phyloP scores from a whole-genome alignment of 2,329 filamentous ascomycete genomes.

The Clonostachys solani region DNA sequence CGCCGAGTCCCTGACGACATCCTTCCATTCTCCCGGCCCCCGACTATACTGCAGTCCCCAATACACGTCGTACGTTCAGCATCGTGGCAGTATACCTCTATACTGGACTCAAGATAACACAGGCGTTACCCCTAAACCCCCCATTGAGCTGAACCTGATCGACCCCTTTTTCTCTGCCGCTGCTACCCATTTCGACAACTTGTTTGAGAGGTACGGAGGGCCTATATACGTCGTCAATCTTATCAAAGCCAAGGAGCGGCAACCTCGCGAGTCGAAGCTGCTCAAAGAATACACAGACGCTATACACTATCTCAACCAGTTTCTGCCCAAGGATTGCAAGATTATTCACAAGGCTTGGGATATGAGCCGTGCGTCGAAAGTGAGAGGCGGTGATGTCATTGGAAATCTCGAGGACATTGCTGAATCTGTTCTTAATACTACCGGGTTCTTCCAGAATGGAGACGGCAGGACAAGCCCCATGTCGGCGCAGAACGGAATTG shows the following conservation, averaged over 20 bases:
- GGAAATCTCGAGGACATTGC: conserved; percentile 85
- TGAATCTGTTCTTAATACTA: conserved; percentile 78
- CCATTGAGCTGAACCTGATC: conserved; percentile 90
- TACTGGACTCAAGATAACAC: conserved; percentile 98
- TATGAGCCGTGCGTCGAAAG: conserved; percentile 94
- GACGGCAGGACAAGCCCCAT: conserved; percentile 58
- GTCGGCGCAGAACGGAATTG: conserved; percentile 85
- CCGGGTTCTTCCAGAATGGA: conserved; percentile 94
- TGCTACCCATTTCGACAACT: conserved; percentile 88
- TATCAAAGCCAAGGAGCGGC: conserved; percentile 83
- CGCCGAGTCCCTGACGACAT: conserved; percentile 88
- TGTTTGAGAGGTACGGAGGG: conserved; percentile 89
- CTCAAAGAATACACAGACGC: conserved; percentile 83
- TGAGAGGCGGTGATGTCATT: conserved; percentile 90
- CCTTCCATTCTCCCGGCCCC: conserved; percentile 87
- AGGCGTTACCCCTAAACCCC: conserved; percentile 91
- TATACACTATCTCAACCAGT: conserved; percentile 91
- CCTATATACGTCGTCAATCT: conserved; percentile 90
- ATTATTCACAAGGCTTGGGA: conserved; percentile 96
- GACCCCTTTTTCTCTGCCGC: conserved; percentile 95
- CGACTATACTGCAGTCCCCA: conserved; percentile 82
- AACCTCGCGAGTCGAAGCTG: conserved; percentile 86
- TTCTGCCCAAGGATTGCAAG: conserved; percentile 75
- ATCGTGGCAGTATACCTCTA: conserved; percentile 91
- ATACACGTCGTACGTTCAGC: conserved; percentile 95